Evolutionary conservation across 1,284 basidiomycete species (phyloP), one percentile per base, ranked within the genome.

Genomic region (Ceratobasidium sp.): DNA sequence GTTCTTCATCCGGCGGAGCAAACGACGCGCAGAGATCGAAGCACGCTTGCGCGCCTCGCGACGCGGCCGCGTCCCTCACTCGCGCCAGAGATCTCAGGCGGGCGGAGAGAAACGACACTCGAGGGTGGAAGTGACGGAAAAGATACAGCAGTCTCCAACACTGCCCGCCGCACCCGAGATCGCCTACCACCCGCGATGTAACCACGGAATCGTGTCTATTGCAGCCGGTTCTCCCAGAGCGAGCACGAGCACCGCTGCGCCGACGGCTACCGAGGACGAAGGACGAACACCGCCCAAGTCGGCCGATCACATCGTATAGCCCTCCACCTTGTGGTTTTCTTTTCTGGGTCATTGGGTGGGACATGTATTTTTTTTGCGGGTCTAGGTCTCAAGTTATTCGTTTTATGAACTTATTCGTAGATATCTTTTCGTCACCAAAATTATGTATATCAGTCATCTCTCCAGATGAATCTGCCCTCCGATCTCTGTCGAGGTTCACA

Each of bases 151-250:
- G n/a, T 49, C 49, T 8, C 51, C 64, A n/a, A 56, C 11, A 3
- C 16, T 56, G 49, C 64, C 64, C 46, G 14, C 64, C 8, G 64
- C 40, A 16, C 64, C 64, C 9, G 64, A 67, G 36, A 67, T 67
- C 51, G 64, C 64, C 16, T 67, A 67, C 23, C 64, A 56, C 25
- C 64, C 64, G 18, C 49, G 64, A 42, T 67, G 64, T 44, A 67
- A 67, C 38, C 64, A 67, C 28, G 64, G 64, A 7, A 67, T 67
- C 30, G 64, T 38, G 33, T 67, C 64, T 4, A 21, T 67, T 36
- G 64, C 51, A 12, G 51, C 9, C 21, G 64, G 28, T 6, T 67
- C 64, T 42, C 64, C 64, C 3, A 51, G 64, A 30, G 64, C 64
- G 36, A 67, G 64, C 38, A 56, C 53, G 36, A 67, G 64, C 40